A percentile compares a stretch with the other conserved stretches of the same genome.
These are phyloP conservation scores for Pyrus communis DNA, from an alignment of 306 rosid species.

Conservation along the genomic window DNA sequence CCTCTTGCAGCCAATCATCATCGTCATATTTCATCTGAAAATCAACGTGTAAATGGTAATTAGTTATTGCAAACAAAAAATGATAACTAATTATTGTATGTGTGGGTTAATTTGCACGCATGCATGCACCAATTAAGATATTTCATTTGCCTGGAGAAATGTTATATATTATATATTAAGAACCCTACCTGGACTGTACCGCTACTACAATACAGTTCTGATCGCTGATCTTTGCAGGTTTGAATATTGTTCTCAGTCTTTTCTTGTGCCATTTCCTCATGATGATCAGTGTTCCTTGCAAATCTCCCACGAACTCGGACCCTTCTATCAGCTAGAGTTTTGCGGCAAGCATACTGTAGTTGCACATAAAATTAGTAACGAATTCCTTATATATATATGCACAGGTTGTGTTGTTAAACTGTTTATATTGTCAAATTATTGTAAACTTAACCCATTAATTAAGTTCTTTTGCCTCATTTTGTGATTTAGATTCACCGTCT, in stretches of 20 bases:
- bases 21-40: conserved; percentile 60
- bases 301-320: conserved; percentile 94
- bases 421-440: background rate
- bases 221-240: conserved; percentile 22
- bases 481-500: background rate
- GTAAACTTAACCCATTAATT: background rate
- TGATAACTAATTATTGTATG: background rate
- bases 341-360: conserved; percentile 85
- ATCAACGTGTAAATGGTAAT: background rate
- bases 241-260: conserved; percentile 17
- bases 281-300: conserved; percentile 61
- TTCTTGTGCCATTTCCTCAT: conserved; percentile 23
- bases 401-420: background rate
- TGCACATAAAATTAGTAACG: background rate
- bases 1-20: conserved; percentile 89
- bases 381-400: background rate
- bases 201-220: conserved; percentile 11
- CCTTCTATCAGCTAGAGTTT: conserved; percentile 89
- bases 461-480: background rate
- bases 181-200: conserved; percentile 45
- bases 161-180: background rate
- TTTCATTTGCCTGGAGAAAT: background rate
- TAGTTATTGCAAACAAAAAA: background rate
- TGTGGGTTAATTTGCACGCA: background rate
- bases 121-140: background rate